A percentile compares a stretch with the other conserved stretches of the same genome.
Conservation (phyloP, 2,329 filamentous ascomycete genomes). For the Aspergillus hiratsukae region DNA sequence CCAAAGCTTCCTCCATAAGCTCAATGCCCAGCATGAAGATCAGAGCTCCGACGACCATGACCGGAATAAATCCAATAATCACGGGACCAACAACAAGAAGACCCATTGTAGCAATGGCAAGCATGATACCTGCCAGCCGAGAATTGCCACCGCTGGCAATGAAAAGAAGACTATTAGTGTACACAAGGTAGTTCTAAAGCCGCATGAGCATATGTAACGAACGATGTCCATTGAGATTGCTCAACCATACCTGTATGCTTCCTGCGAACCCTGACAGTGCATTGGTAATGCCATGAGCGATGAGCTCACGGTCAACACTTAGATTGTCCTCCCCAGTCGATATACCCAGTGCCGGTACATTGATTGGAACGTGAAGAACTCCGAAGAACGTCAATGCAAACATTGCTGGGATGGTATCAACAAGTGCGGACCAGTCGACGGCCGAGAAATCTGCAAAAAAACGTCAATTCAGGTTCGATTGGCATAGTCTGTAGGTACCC, state of each 20-base stretch:
- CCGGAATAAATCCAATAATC: conserved; percentile 88
- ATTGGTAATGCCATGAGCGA: conserved; percentile 90
- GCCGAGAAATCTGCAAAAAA: conserved; percentile 63
- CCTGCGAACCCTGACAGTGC: conserved; percentile 79
- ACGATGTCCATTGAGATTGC: neutral
- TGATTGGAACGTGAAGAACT: conserved; percentile 94
- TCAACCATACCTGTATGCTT: conserved; percentile 62
- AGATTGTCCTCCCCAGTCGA: conserved; percentile 90
- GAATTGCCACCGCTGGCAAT: conserved; percentile 87
- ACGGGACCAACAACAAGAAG: conserved; percentile 81
- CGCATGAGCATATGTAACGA: conserved; percentile 18
- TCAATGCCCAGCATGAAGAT: conserved; percentile 96
- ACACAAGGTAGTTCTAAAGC: conserved; percentile 88
- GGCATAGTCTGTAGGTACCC: conserved; percentile 34
- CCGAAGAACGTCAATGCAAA: conserved; percentile 96
- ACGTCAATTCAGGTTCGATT: conserved; percentile 2
- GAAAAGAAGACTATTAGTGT: conserved; percentile 96
- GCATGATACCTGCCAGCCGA: conserved; percentile 76
- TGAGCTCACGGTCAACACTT: conserved; percentile 83
- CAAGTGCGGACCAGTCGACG: conserved; percentile 77
- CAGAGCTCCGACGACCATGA: conserved; percentile 92
- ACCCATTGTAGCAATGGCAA: conserved; percentile 73
- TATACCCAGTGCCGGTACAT: conserved; percentile 87
- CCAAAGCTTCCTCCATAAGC: conserved; percentile 80
- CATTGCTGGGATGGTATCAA: conserved; percentile 88